Base-by-base conservation (phyloP, 768 basidiomycete genomes). In the Saitozyma sp. region DNA sequence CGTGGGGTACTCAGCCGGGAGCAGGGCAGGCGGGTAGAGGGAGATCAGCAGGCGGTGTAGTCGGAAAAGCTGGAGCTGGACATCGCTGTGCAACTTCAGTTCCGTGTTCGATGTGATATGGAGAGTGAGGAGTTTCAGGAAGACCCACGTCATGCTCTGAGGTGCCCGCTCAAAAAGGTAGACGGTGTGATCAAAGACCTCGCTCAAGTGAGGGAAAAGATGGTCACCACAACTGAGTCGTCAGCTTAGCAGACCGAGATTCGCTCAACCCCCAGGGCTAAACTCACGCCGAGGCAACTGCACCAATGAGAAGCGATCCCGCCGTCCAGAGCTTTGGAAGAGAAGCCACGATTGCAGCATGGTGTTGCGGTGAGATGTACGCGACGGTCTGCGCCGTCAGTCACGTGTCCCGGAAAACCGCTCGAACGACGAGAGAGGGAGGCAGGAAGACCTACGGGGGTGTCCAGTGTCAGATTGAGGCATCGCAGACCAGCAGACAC, bases 151-250 rank as follows among this genome's bases (percentile, higher is more conserved):
- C 55, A 66, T 59, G 41, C 50, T 59, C 9, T 41, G 17, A 1
- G 74, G 69, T 0, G 69, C 19, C 11, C 53, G 39, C 59, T 80
- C 79, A 9, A 69, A 48, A 2, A 80, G 67, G 66, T 69, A 78
- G 17, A 77, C 65, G 13, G 67, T 67, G 59, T 78, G 75, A 20
- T 79, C 77, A 19, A 77, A 54, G 45, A 80, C 73, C 42, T 61
- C 55, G 11, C 70, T 67, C 14, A 76, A 62, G 57, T 78, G 72
- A 17, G 78, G 78, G 38, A 79, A 60, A 10, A 80, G 63, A 54
- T 73, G 75, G 42, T 77, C 76, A 13, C 70, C 75, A 55, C 74
- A 70, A 3, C 75, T 75, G 46, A 11, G 29, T 3, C 5, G 19
- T 51, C 53, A 57, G 61, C 50, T 19, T 42, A 29, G 29, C 29